Evolutionary conservation across 1,284 basidiomycete species (phyloP).

Genomic region (Pseudozyma hubeiensis): DNA sequence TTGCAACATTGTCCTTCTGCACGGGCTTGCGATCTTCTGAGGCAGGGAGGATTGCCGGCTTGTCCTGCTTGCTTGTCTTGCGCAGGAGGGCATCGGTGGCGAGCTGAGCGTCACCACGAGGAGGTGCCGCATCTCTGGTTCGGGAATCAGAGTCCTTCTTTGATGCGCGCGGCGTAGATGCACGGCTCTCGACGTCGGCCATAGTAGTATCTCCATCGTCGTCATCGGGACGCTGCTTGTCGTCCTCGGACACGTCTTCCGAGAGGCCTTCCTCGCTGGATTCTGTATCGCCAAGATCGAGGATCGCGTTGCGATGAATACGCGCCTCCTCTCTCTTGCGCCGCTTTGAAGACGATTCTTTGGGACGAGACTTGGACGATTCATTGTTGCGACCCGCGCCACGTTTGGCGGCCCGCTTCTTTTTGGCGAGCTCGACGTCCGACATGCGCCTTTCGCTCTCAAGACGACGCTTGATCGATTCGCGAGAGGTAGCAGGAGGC

Average conservation of each 20-base stretch:
- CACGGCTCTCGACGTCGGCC: slow-evolving; percentile 16
- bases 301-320: slow-evolving; percentile 44
- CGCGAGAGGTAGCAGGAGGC: slow-evolving; percentile 26
- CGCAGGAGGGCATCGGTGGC: slow-evolving; percentile 1
- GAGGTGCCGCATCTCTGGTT: neutral
- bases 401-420: slow-evolving; percentile 33
- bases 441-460: slow-evolving; percentile 28
- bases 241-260: slow-evolving; percentile 3
- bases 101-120: neutral
- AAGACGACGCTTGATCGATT: slow-evolving; percentile 28
- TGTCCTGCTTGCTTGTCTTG: slow-evolving; percentile 27
- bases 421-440: slow-evolving; percentile 42
- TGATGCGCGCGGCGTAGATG: slow-evolving; percentile 25
- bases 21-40: slow-evolving; percentile 18
- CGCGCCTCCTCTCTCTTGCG: slow-evolving; percentile 39
- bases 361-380: slow-evolving; percentile 9
- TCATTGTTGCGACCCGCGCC: slow-evolving; percentile 14
- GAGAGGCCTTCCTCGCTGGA: slow-evolving; percentile 39
- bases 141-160: neutral
- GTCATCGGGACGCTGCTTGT: slow-evolving; percentile 4
- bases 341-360: slow-evolving; percentile 36
- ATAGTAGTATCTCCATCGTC: slow-evolving; percentile 16
- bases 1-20: slow-evolving; percentile 26
- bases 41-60: slow-evolving; percentile 6
- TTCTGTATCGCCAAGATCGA: slow-evolving; percentile 46